Percentiles rank a stretch among this genome's conserved stretches.
phyloP scores from a whole-genome alignment of 2,329 filamentous ascomycete genomes.

The Arthrobotrys iridis region DNA sequence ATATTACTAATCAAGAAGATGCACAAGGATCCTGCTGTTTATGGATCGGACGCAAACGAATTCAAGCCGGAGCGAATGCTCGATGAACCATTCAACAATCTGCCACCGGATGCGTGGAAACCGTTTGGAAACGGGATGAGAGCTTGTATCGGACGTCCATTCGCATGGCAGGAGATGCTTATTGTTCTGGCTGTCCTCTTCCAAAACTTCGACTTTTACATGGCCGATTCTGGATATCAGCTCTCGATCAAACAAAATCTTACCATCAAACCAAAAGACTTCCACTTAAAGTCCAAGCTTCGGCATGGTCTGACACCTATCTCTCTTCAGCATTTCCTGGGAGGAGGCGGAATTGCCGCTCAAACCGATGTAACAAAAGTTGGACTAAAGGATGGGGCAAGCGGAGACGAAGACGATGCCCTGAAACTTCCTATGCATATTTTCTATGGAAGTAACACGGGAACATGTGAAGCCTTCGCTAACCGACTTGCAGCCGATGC shows the following conservation, averaged over 20 bases:
- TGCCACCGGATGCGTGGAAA: conserved; percentile 74
- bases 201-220: conserved; percentile 75
- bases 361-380: conserved; percentile 28
- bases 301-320: conserved; percentile 65
- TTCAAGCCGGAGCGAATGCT: conserved; percentile 79
- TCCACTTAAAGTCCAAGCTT: conserved; percentile 71
- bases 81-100: conserved; percentile 73
- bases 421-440: conserved; percentile 69
- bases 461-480: conserved; percentile 77
- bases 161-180: conserved; percentile 78
- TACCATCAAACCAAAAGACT: conserved; percentile 72
- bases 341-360: conserved; percentile 42
- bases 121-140: conserved; percentile 78
- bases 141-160: conserved; percentile 76
- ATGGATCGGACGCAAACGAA: conserved; percentile 71
- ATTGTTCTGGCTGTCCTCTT: conserved; percentile 72
- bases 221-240: conserved; percentile 71
- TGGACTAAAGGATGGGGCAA: conserved; percentile 50
- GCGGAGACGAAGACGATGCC: conserved; percentile 23
- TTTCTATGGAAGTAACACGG: conserved; percentile 77
- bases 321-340: conserved; percentile 61
- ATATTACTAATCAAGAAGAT: conserved; percentile 66
- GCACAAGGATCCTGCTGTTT: conserved; percentile 73
- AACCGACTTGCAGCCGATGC: conserved; percentile 72
- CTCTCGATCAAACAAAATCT: conserved; percentile 69